Conservation (phyloP, 2,329 filamentous ascomycete genomes). For the Talaromyces sp. region DNA sequence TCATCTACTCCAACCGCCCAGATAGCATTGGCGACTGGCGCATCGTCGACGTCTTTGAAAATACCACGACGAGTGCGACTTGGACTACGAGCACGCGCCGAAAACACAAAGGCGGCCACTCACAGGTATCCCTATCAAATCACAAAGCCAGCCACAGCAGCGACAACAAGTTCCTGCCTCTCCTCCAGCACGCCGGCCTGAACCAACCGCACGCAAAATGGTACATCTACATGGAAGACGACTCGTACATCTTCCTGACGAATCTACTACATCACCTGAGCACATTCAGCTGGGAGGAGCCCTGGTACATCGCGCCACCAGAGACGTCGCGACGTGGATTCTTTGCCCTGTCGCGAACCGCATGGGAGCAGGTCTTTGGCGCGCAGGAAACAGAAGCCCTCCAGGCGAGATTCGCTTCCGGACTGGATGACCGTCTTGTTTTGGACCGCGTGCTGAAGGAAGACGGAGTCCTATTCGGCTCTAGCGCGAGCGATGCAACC, state of each 20-base stretch:
- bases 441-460: slow-evolving; percentile 47
- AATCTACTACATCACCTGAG: slow-evolving; percentile 48
- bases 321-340: slow-evolving; percentile 53
- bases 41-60: slow-evolving; percentile 20
- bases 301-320: slow-evolving; percentile 44
- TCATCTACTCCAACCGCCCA: slow-evolving; percentile 21
- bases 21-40: slow-evolving; percentile 19
- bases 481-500: slow-evolving; percentile 43
- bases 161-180: slow-evolving; percentile 60
- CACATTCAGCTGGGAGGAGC: slow-evolving; percentile 38
- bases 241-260: slow-evolving; percentile 54
- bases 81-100: slow-evolving; percentile 14
- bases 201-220: slow-evolving; percentile 51
- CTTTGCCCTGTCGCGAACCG: slow-evolving; percentile 45
- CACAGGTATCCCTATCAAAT: slow-evolving; percentile 17
- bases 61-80: slow-evolving; percentile 13
- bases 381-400: slow-evolving; percentile 43
- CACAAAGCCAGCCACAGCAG: slow-evolving; percentile 50
- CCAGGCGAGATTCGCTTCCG: slow-evolving; percentile 34
- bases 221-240: slow-evolving; percentile 57
- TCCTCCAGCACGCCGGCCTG: slow-evolving; percentile 50
- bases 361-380: slow-evolving; percentile 46
- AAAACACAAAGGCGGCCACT: not conserved
- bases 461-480: slow-evolving; percentile 42
- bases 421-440: slow-evolving; percentile 51